These are phyloP conservation scores for Casuarina glauca DNA, from an alignment of 306 rosid species.

Conservation along the genomic window DNA sequence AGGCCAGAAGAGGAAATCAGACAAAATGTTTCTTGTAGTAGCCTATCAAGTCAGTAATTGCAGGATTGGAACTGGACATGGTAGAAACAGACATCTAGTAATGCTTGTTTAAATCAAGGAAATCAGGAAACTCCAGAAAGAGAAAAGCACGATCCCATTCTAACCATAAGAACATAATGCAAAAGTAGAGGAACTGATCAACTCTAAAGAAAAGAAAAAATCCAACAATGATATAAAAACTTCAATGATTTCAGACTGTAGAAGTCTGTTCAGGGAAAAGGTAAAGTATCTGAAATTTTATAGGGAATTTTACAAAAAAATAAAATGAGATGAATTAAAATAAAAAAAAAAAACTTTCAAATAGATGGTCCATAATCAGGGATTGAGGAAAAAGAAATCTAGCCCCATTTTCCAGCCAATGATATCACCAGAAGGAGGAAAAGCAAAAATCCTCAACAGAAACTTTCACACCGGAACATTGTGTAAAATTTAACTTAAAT, in stretches of 20 bases:
- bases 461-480: not conserved
- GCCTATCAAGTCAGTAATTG: not conserved
- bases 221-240: not conserved
- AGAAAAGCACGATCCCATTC: not conserved
- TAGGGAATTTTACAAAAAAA: not conserved
- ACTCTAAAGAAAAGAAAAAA: no score
- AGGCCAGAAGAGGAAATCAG: not conserved
- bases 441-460: not conserved
- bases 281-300: not conserved
- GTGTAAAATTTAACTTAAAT: not conserved
- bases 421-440: not conserved
- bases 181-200: not conserved
- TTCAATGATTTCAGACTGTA: not conserved
- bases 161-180: not conserved
- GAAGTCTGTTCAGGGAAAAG: not conserved
- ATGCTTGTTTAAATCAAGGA: no score
- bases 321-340: not conserved
- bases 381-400: not conserved
- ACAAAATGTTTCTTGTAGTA: no score
- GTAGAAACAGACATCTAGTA: not conserved
- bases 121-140: not conserved
- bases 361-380: not conserved
- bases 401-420: not conserved
- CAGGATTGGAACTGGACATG: not conserved
- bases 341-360: not conserved